Base-by-base conservation (phyloP, 2,329 filamentous ascomycete species). In the Cryphonectria radicalis region DNA sequence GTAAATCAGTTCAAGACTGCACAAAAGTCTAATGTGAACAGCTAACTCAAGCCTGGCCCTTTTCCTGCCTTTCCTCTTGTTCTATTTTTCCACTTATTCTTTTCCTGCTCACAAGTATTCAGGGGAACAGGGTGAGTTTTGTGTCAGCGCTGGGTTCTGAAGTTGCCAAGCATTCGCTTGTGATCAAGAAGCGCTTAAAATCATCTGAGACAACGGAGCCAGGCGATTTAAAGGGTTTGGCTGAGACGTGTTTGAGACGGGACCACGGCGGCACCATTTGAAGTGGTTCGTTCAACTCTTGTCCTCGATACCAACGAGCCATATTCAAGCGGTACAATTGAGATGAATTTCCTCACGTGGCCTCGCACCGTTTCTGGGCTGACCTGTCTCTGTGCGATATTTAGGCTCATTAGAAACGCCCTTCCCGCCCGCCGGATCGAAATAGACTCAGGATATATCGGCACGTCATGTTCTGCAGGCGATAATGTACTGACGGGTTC, bases 161-260 rank as follows among this genome's bases (percentile, higher is more conserved):
- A 59, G 28, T 59, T 59, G 55, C 55, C 55, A 59, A 59, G 55
- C 28, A 57, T 35, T 59, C 14, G 55, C 55, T 17, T 35, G 55
- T 3, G 14, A 59, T 59, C 13, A 19, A 8, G 4, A 59, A 59
- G 55, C 55, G 28, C 55, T 59, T 59, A 35, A 28, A 17, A 28
- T 28, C 53, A 28, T 57, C 53, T n/a, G 53, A 57, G 55, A 32
- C 32, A 32, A 17, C 19, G 55, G 55, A 59, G 25, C 55, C 55
- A 59, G 28, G 55, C 55, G 25, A 59, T 59, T 32, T 3, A 17
- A 59, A 28, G 53, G 55, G 37, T 11, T 50, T 46, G 17, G 46
- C 28, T 59, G 55, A 59, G 55, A 59, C 55, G 55, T 59, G 25
- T 59, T 59, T 59, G 55, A 59, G 55, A 59, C 55, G 13, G 19